Base-by-base conservation (phyloP, 1,284 basidiomycete species). In the Clitocybe nebularis region DNA sequence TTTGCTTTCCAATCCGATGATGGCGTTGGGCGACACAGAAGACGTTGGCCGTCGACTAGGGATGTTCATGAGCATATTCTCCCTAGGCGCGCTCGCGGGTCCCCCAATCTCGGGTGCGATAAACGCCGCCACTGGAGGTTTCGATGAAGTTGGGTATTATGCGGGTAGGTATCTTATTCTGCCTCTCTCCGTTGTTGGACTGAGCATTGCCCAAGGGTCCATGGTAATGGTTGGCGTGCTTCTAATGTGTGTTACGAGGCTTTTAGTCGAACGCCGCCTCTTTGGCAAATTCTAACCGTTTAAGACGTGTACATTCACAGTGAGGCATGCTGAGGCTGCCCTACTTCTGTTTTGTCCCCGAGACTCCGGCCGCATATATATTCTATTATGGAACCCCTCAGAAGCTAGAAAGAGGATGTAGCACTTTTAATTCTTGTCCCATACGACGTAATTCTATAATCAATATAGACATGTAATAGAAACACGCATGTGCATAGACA, bases 21-120 rank as follows among this genome's bases (percentile, higher is more conserved):
- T 83, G 46, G 63, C 69, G 3, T 69, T 88, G 60, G 84, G 85
- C 0, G 68, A 70, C 0, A 66, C 71, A 1, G 65, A 63, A 3
- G 80, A 86, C 49, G 71, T 84, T 0, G 85, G 85, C 4, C 67
- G 78, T 11, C 69, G 84, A 14, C 59, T 74, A 1, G 84, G 84
- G 4, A 77, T 86, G 69, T 74, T 75, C 40, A 66, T 81, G 59
- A 82, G 56, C 37, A 63, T 65, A 17, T 48, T 65, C 20, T 59
- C 66, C 0, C 39, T 69, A 7, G 67, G 67, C 64, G 44, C 63
- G 68, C 44, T 82, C 7, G 68, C 67, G 3, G 80, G 81, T 0
- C 77, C 79, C 10, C 81, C 81, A 0, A 80, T 83, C 32, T 79
- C 78, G n/a, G 81, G 81, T 4, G 77, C 77, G 0, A 81, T 84